Base-by-base conservation (phyloP, 768 basidiomycete species). In the Naganishia friedmannii region DNA sequence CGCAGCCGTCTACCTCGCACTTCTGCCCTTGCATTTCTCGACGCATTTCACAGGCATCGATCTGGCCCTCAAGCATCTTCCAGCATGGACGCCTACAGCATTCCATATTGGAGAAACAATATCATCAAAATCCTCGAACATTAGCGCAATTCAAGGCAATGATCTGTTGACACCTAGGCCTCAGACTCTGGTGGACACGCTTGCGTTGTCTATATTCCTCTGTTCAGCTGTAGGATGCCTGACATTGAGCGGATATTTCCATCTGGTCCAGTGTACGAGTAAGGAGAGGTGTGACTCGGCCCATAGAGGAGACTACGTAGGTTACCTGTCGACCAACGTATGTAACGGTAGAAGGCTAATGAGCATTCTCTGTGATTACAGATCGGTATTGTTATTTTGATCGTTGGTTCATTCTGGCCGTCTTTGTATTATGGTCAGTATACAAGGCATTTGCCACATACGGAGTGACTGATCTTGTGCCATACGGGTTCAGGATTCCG, bases 371-470 rank as follows among this genome's bases (percentile, higher is more conserved):
- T 9, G 6, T 23, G 23, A 29, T 39, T 57, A 2, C 90, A 93
- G 79, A 82, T 89, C 32, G 93, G 93, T 13, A 95, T 95, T 73
- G 85, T 88, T 72, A 82, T 88, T 37, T 84, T 91, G 67, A 90
- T 84, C 51, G 87, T 90, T 53, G 92, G 92, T 29, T 92, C 90
- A 39, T 89, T 88, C 79, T 87, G 87, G 73, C 89, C 92, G 7
- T 86, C 84, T 72, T 82, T 93, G 48, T 89, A 89, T 77, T 92
- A 91, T 77, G 88, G 71, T 72, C 45, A 15, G 70, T 46, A 12
- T 0, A 17, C 19, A 12, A 26, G 21, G 21, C 8, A 13, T 42
- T 13, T n/a, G 15, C 19, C 1, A 82, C 87, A n/a, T 26, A 86
- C 80, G n/a, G 78, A 87, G 37, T 90, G 90, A 77, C 81, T 88